A percentile compares a stretch with the other conserved stretches of the same genome.
These are phyloP conservation scores for Saccharata proteae DNA, from an alignment of 2,329 filamentous ascomycete genomes.

Conservation along the genomic window DNA sequence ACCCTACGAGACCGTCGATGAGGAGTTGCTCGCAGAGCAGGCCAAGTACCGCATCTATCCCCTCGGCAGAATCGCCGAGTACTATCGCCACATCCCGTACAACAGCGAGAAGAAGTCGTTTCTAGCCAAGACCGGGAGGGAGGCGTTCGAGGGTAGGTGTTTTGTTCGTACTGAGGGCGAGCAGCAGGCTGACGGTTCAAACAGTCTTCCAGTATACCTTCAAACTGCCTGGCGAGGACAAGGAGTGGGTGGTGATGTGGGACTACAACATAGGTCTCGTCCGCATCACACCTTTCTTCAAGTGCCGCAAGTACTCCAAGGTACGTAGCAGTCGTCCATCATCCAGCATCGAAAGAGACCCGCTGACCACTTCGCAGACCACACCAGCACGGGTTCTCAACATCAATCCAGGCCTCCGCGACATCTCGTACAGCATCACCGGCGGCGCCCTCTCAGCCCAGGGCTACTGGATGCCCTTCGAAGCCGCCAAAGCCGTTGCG, in stretches of 20 bases:
- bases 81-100: constrained; percentile 66
- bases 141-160: constrained; percentile 70
- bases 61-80: constrained; percentile 45
- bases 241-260: constrained; percentile 76
- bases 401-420: constrained; percentile 64
- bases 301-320: constrained; percentile 78
- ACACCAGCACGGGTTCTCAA: constrained; percentile 66
- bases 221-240: constrained; percentile 52
- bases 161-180: background rate
- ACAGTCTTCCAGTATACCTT: constrained; percentile 79
- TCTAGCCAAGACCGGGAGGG: constrained; percentile 70
- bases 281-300: constrained; percentile 89
- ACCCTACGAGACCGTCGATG: constrained; percentile 51
- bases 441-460: constrained; percentile 83
- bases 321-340: constrained; percentile 33
- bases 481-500: constrained; percentile 75
- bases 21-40: constrained; percentile 47
- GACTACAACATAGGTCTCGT: constrained; percentile 93
- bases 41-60: constrained; percentile 54
- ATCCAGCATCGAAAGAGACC: constrained; percentile 2
- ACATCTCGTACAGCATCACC: constrained; percentile 91
- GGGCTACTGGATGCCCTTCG: constrained; percentile 95
- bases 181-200: constrained; percentile 11
- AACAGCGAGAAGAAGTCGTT: constrained; percentile 91
- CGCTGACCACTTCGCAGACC: constrained; percentile 55